Percentiles rank a stretch among this genome's conserved stretches.
phyloP scores from a whole-genome alignment of 176 grass and related monocot genomes.

The Puya raimondii region DNA sequence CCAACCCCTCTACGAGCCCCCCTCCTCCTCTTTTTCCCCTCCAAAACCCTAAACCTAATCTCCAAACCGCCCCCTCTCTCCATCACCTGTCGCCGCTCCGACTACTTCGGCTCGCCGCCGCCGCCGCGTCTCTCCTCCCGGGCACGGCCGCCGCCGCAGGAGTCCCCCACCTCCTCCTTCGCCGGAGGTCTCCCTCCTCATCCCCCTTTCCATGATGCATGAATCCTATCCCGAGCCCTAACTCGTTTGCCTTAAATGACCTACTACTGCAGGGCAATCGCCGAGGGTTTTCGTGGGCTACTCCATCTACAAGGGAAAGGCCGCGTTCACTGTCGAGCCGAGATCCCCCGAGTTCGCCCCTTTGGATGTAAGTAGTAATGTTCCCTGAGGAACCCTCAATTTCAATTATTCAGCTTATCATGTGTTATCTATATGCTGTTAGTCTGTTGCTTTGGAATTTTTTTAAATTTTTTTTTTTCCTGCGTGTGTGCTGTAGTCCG shows the following conservation, averaged over 20 bases:
- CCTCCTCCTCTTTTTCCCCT: not conserved
- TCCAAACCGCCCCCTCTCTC: not conserved
- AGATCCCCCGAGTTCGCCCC: constrained; percentile 33
- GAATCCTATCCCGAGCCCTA: not conserved
- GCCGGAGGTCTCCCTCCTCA: not conserved
- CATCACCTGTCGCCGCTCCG: not conserved
- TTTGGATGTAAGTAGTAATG: constrained; percentile 22
- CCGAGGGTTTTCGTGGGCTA: constrained; percentile 36
- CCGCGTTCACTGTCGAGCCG: constrained; percentile 22
- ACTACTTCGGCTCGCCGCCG: constrained; percentile 2
- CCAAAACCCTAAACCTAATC: not conserved
- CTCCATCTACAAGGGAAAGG: constrained; percentile 49
- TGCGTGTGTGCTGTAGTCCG: constrained; percentile 31
- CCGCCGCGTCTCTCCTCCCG: not conserved
- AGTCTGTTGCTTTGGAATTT: not conserved
- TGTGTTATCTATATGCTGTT: not conserved
- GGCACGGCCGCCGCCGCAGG: not conserved
- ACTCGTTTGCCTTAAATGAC: not conserved
- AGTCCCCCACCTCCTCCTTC: not conserved
- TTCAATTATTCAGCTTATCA: not conserved
- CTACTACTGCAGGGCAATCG: constrained; percentile 18
- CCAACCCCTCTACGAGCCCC: not conserved
- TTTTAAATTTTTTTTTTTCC: not conserved
- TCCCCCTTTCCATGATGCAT: not conserved
- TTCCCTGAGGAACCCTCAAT: no score